Percentiles rank a stretch among this genome's conserved stretches.
Evolutionary conservation across 1,139 yeast species (phyloP).

Genomic region (Saccharomyces hybrid): DNA sequence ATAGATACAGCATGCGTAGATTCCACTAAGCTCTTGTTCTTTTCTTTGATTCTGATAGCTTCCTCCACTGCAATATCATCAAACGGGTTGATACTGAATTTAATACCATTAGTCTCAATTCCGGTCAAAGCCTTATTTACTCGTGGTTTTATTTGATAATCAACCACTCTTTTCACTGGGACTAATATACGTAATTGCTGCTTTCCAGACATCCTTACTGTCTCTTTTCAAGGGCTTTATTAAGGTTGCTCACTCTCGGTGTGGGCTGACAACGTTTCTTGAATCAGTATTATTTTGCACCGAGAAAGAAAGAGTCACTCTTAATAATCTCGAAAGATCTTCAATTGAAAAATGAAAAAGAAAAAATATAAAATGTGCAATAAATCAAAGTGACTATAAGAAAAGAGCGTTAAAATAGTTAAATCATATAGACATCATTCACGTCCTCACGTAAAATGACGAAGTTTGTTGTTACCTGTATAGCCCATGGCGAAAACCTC

Average conservation of each 20-base stretch:
- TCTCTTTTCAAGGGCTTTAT: conserved; percentile 9
- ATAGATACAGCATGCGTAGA: conserved; percentile 86
- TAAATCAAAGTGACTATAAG: not conserved
- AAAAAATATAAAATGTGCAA: not conserved
- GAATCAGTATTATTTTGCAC: not conserved
- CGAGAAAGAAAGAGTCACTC: not conserved
- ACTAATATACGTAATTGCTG: conserved; percentile 63
- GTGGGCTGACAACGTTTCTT: not conserved
- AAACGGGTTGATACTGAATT: conserved; percentile 91
- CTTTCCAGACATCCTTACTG: not conserved
- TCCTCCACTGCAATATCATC: conserved; percentile 96
- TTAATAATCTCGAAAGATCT: not conserved
- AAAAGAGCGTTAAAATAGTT: too few relatives aligned
- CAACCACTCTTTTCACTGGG: conserved; percentile 92
- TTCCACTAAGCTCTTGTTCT: conserved; percentile 64
- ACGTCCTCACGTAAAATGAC: conserved; percentile 3
- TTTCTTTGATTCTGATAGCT: conserved; percentile 70
- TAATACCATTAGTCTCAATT: conserved; percentile 83
- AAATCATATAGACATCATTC: not conserved
- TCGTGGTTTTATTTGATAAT: conserved; percentile 87
- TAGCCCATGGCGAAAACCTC: conserved; percentile 11
- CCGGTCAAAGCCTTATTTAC: conserved; percentile 82
- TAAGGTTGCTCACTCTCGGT: not conserved
- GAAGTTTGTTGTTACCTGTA: conserved; percentile 14
- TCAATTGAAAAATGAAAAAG: not conserved